Evolutionary conservation across 2,329 filamentous ascomycete species (phyloP).

Genomic region (Alternaria gansuensis): DNA sequence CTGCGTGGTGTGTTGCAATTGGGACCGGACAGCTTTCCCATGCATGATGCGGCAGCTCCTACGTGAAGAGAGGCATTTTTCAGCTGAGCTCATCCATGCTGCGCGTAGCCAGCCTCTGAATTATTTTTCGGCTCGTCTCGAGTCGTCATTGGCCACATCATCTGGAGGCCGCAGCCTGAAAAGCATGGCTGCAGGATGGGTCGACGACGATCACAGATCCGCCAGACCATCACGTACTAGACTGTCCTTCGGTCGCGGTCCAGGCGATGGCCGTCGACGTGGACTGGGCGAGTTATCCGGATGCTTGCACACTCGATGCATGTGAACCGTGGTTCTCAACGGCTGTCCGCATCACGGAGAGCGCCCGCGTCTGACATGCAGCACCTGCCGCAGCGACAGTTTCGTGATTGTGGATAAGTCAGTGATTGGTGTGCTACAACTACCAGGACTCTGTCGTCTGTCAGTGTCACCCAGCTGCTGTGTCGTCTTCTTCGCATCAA

Average conservation of each 20-base stretch:
- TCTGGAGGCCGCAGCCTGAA: conserved; percentile 21
- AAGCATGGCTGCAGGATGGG: conserved; percentile 23
- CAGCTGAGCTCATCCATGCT: conserved; percentile 43
- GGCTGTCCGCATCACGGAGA: conserved; percentile 16
- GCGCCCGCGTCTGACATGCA: conserved; percentile 24
- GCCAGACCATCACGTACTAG: conserved; percentile 28
- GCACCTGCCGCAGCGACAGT: conserved; percentile 26
- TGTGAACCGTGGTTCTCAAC: conserved; percentile 25
- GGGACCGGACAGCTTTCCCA: conserved; percentile 32
- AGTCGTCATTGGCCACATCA: conserved; percentile 34
- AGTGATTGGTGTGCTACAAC: conserved; percentile 7
- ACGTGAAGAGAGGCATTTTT: conserved; percentile 34
- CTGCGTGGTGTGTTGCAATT: conserved; percentile 49
- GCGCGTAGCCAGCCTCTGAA: conserved; percentile 33
- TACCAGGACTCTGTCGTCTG: conserved; percentile 2
- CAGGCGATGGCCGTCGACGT: conserved; percentile 5
- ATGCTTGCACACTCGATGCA: conserved; percentile 1
- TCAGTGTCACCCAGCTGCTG: conserved; percentile 3
- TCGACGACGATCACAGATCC: conserved; percentile 5
- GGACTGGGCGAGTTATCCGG: conserved; percentile 1
- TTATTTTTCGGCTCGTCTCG: conserved; percentile 28
- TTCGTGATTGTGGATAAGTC: conserved; percentile 15
- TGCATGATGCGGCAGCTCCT: conserved; percentile 41
- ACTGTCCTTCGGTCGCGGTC: conserved; percentile 11
- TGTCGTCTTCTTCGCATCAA: background rate